These are phyloP conservation scores for Vaccinium macrocarpon DNA, from an alignment of 148 eudicot genomes.

Conservation along the genomic window DNA sequence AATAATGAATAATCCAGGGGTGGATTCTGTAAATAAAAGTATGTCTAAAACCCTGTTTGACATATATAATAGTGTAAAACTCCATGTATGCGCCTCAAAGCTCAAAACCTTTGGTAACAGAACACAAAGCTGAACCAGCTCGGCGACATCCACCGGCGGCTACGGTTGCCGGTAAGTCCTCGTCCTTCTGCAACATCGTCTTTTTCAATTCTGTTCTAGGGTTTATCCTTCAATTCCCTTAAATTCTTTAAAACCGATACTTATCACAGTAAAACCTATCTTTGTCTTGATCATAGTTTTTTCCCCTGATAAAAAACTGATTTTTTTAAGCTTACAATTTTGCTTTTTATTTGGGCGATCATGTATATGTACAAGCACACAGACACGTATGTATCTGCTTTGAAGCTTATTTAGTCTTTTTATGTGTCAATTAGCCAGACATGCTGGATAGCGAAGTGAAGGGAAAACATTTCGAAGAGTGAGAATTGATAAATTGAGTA, in stretches of 20 bases:
- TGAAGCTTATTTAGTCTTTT: neutral
- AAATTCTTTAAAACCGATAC: neutral
- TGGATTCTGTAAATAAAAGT: neutral
- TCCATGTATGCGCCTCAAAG: neutral
- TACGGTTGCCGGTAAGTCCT: slow-evolving; percentile 15
- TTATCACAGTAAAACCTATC: neutral
- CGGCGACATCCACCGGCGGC: slow-evolving; percentile 18
- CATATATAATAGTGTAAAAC: too few relatives aligned
- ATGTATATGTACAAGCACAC: neutral
- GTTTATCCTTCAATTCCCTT: neutral
- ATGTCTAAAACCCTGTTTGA: neutral
- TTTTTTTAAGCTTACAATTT: neutral
- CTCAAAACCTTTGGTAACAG: neutral
- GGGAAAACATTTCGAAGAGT: neutral
- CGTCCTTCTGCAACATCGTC: neutral
- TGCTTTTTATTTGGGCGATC: neutral
- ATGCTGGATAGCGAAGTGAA: neutral
- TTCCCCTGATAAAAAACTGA: neutral
- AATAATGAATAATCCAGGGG: neutral
- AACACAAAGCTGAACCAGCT: neutral
- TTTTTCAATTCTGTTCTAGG: neutral
- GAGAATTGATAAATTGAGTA: neutral
- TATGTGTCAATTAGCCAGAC: neutral
- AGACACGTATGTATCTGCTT: neutral
- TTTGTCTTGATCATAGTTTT: neutral